A percentile compares a stretch with the other conserved stretches of the same genome.
phyloP scores from a whole-genome alignment of 768 basidiomycete genomes.

The Kwoniella europaea region DNA sequence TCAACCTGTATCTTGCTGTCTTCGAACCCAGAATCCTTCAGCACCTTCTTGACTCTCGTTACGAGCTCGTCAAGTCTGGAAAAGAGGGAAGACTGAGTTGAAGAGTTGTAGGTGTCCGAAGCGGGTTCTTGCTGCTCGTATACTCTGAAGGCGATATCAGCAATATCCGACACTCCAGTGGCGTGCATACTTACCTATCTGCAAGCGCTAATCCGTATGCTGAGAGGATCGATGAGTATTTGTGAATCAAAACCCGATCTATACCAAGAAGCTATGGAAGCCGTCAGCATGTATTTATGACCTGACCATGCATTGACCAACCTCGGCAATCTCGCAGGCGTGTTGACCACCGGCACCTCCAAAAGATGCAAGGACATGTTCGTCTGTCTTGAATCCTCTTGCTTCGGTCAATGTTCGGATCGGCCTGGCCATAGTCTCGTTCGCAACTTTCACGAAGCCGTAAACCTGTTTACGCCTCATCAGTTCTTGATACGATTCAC shows the following conservation, averaged over 20 bases:
- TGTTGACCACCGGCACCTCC: slow-evolving; percentile 59
- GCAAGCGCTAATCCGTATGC: slow-evolving; percentile 52
- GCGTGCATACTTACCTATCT: slow-evolving; percentile 57
- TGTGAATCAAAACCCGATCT: slow-evolving; percentile 41
- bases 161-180: neutral
- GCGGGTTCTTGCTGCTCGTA: slow-evolving; percentile 84
- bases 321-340: slow-evolving; percentile 48
- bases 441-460: slow-evolving; percentile 93
- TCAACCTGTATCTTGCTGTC: slow-evolving; percentile 33
- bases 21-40: slow-evolving; percentile 37
- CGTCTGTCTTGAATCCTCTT: slow-evolving; percentile 78
- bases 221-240: slow-evolving; percentile 48
- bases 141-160: slow-evolving; percentile 27
- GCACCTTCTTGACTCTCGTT: slow-evolving; percentile 25
- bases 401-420: slow-evolving; percentile 73
- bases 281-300: neutral
- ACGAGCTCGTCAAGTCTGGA: slow-evolving; percentile 62
- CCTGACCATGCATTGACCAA: neutral
- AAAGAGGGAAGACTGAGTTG: slow-evolving; percentile 65
- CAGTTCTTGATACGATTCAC: neutral
- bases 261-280: slow-evolving; percentile 26
- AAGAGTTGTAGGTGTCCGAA: slow-evolving; percentile 72
- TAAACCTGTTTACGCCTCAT: slow-evolving; percentile 74
- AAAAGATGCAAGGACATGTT: slow-evolving; percentile 64
- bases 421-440: slow-evolving; percentile 82